Base-by-base conservation (phyloP, 139 green algal genomes). In the Desmodesmus armatus region DNA sequence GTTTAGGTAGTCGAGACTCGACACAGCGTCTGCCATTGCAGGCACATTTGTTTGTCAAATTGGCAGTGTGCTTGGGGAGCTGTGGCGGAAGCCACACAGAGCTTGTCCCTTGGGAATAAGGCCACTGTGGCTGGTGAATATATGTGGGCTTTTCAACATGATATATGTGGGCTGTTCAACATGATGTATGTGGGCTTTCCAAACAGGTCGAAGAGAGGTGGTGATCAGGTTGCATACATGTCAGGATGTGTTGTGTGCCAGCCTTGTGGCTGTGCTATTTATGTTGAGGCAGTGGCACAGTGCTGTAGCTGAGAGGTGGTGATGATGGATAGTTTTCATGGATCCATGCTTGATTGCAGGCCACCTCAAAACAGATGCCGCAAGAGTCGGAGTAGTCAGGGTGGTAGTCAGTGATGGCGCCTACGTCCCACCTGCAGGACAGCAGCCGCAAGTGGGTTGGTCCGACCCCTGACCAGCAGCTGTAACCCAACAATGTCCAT, bases 351-450 rank as follows among this genome's bases (percentile, higher is more conserved):
- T 33, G 19, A 49, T 85, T 44, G 37, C 80, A 85, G 5, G 47
- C 35, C 5, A 85, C 27, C 65, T 85, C 80, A 55, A 71, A 84
- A 29, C 77, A 84, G 2, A 37, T 17, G n/a, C 77, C 77, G 39
- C 77, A 84, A 17, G 58, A 75, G 17, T 84, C 77, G 27, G 77
- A 11, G 33, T 84, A 84, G 3, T 84, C 77, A n/a, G 77, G 77
- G 29, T 84, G 77, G 40, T 72, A 85, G 44, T 85, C 80, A 29
- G 80, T 78, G 11, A 78, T 78, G 23, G 80, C 80, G 25, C 47
- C 80, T 4, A n/a, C n/a, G n/a, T n/a, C n/a, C n/a, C n/a, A 78
- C 70, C 74, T 81, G 74, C 74, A 81, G 44, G 9, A 44, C 15
- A 27, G 51, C 51, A 62, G 51, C 13, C 51, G 47, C 47, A 58